Evolutionary conservation across 1,284 basidiomycete genomes (phyloP), one percentile per base, ranked within the genome.

Genomic region (Pseudozyma flocculosa): DNA sequence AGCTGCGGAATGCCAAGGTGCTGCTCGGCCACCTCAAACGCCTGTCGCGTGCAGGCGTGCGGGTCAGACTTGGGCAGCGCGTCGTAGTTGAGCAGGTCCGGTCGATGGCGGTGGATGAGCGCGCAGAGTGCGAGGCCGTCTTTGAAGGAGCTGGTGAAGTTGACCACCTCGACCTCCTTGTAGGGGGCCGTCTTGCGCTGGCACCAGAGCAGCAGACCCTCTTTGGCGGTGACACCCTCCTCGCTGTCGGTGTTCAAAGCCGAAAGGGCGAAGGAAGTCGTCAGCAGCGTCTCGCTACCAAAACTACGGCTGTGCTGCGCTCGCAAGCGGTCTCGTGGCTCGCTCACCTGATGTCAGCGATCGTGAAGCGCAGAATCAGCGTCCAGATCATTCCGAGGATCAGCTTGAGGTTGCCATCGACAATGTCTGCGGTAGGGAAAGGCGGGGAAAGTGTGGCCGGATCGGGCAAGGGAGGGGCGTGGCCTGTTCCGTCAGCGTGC

Each of bases 351-450:
- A 98, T 97, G 73, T 94, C 92, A 17, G 94, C 92, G 66, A 98
- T 97, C 22, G 93, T 95, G 79, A 97, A 98, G 40, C 72, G 62
- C 5, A 76, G 84, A 75, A 98, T 94, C 37, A 98, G 84, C 0
- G 92, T 95, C 94, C 94, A 98, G 70, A 98, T 97, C 90, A 97
- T 93, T 32, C 94, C 94, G 17, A 98, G 84, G 48, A 95, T 96
- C 51, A 98, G 88, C 79, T 98, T 98, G 59, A 94, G 80, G 78
- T 96, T 96, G 24, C 93, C 93, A 78, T 98, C 94, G 55, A 97
- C 92, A 75, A 97, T 96, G 78, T 98, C 93, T 91, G 44, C 26
- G n/a, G n/a, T n/a, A n/a, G n/a, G n/a, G n/a, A n/a, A n/a, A n/a
- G n/a, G n/a, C n/a, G n/a, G n/a, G n/a, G 13, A 17, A n/a, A 36